Percentiles rank a stretch among this genome's conserved stretches.
These are phyloP conservation scores for Reutealis trisperma DNA, from an alignment of 345 rosid species.

Conservation along the genomic window DNA sequence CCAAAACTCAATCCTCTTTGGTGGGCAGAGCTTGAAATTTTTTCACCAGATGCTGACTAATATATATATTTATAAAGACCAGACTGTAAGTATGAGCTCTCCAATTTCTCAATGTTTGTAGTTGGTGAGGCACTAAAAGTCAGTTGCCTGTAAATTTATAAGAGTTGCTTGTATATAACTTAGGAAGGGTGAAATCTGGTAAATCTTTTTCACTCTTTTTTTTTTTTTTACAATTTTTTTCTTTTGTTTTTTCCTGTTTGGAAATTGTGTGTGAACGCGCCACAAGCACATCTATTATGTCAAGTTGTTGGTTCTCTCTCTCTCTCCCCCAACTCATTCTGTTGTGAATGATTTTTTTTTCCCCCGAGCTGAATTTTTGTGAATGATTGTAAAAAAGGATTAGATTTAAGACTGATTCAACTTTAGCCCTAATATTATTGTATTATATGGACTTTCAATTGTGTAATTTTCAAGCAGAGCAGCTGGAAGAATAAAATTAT, in stretches of 20 bases:
- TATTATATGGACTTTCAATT: neutral
- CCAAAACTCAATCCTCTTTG: constrained; percentile 84
- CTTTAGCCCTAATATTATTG: neutral
- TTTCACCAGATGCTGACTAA: constrained; percentile 56
- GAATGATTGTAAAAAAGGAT: neutral
- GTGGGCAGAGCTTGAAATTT: constrained; percentile 98
- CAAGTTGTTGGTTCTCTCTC: neutral
- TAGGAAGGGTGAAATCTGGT: neutral
- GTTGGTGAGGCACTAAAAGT: neutral
- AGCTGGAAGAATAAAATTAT: neutral
- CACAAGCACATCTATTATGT: neutral
- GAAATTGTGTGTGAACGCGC: constrained; percentile 12
- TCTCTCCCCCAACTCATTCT: neutral
- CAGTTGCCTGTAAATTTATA: constrained; percentile 12
- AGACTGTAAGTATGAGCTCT: constrained; percentile 13
- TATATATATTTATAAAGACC: constrained; percentile 3
- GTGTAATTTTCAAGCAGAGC: neutral
- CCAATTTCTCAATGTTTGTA: neutral
- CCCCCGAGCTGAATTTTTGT: neutral
- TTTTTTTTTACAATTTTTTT: neutral
- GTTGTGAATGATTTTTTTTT: neutral
- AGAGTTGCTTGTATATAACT: constrained; percentile 18
- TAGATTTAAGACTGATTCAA: neutral
- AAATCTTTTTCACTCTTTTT: neutral
- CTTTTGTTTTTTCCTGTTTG: neutral